phyloP scores from a whole-genome alignment of 257 asterid genomes.

The Paraleonurus japonicus region DNA sequence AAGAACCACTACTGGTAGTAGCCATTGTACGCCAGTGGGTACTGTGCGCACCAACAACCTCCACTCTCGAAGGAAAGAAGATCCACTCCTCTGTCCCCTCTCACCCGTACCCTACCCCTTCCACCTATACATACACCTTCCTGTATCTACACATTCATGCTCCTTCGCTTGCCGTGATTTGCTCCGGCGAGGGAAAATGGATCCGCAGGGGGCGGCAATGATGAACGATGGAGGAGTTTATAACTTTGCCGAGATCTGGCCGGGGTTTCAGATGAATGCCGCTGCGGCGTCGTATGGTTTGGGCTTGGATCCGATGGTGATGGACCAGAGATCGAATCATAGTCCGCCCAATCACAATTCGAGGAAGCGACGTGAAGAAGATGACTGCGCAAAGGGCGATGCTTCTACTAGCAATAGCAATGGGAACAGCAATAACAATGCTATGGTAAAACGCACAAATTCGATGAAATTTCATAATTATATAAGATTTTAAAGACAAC shows the following conservation, averaged over 20 bases:
- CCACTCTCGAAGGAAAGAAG: conserved; percentile 30
- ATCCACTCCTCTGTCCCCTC: conserved; percentile 26
- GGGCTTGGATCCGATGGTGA: conserved; percentile 48
- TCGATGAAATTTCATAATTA: neutral
- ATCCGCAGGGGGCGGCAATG: conserved; percentile 50
- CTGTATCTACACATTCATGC: conserved; percentile 27
- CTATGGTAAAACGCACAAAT: conserved; percentile 32
- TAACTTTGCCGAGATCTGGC: conserved; percentile 66
- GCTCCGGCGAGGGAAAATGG: conserved; percentile 33
- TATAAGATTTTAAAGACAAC: neutral
- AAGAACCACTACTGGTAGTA: conserved; percentile 30
- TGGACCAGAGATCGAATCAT: conserved; percentile 47
- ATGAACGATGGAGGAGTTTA: conserved; percentile 45
- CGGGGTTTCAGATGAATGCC: conserved; percentile 43
- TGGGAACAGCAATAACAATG: conserved; percentile 32
- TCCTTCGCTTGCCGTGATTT: conserved; percentile 22
- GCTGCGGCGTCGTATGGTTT: conserved; percentile 41
- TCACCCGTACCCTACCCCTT: neutral
- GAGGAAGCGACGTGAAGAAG: conserved; percentile 51
- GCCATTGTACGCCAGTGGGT: conserved; percentile 46
- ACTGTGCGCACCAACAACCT: conserved; percentile 48
- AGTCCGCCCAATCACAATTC: conserved; percentile 35
- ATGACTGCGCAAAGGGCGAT: conserved; percentile 38
- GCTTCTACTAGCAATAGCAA: conserved; percentile 51
- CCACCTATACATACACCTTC: conserved; percentile 22